phyloP scores from a whole-genome alignment of 2,329 filamentous ascomycete species.

The Verticillium albo-atrum region DNA sequence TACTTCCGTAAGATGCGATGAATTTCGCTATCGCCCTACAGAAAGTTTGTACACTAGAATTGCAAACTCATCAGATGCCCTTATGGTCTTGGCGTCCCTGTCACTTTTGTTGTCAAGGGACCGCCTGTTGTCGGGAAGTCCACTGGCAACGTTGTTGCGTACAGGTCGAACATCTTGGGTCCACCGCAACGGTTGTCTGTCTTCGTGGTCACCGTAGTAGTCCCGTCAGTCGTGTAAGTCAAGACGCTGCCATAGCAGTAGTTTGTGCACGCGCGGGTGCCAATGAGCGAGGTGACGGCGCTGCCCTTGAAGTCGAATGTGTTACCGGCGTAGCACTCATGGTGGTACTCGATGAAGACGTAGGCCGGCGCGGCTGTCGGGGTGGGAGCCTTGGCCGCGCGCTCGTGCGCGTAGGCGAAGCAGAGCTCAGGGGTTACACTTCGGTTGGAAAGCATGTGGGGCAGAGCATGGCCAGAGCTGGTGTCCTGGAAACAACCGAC shows the following conservation, averaged over 20 bases:
- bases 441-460: conserved; percentile 22
- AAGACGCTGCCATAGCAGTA: conserved; percentile 18
- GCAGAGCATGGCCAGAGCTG: conserved; percentile 21
- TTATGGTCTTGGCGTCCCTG: not conserved
- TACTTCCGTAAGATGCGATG: not conserved
- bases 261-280: conserved; percentile 23
- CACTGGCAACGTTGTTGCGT: conserved; percentile 14
- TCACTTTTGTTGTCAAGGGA: conserved; percentile 6
- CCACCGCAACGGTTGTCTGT: conserved; percentile 25
- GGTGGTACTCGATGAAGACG: conserved; percentile 25
- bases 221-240: conserved; percentile 14
- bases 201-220: conserved; percentile 16
- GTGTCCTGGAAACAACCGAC: conserved; percentile 24
- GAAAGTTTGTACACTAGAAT: not conserved
- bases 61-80: not conserved
- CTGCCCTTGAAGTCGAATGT: conserved; percentile 16
- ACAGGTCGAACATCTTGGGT: conserved; percentile 27
- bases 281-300: conserved; percentile 18
- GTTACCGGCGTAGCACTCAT: conserved; percentile 25
- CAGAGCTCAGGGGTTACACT: conserved; percentile 28
- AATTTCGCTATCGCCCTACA: not conserved
- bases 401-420: conserved; percentile 21
- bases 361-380: conserved; percentile 19
- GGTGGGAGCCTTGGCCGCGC: conserved; percentile 18
- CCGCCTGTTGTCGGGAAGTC: conserved; percentile 17